Evolutionary conservation across 495 filamentous ascomycete species (phyloP).

Genomic region (Xylona heveae): DNA sequence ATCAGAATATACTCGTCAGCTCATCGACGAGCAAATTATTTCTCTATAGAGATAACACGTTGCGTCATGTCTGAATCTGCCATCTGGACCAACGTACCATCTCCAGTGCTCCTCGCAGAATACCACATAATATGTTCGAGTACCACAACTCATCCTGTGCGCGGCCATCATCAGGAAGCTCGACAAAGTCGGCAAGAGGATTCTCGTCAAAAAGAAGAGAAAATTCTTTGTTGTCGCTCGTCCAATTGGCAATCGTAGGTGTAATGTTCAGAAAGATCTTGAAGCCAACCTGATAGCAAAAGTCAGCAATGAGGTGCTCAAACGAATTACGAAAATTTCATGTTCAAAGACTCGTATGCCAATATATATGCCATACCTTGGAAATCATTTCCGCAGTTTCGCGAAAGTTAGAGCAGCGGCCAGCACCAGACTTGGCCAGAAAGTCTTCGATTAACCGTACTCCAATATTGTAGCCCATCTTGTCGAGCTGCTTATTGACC

Average conservation of each 20-base stretch:
- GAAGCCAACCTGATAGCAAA: slow-evolving; percentile 63
- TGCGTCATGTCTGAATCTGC: not conserved
- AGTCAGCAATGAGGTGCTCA: too few species aligned
- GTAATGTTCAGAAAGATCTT: slow-evolving; percentile 98
- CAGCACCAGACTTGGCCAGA: slow-evolving; percentile 77
- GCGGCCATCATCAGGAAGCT: slow-evolving; percentile 85
- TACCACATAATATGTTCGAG: slow-evolving; percentile 88
- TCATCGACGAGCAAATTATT: not conserved
- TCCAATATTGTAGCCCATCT: slow-evolving; percentile 98
- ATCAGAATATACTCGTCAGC: slow-evolving; percentile 4
- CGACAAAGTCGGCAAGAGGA: slow-evolving; percentile 89
- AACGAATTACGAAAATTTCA: too few species aligned
- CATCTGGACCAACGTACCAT: slow-evolving; percentile 39
- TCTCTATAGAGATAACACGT: not conserved
- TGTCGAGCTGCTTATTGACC: slow-evolving; percentile 91
- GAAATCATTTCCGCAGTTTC: slow-evolving; percentile 95
- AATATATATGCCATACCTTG: slow-evolving; percentile 41
- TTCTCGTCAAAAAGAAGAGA: slow-evolving; percentile 94
- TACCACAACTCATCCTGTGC: slow-evolving; percentile 97
- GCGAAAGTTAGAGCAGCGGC: slow-evolving; percentile 75
- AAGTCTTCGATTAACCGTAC: slow-evolving; percentile 94
- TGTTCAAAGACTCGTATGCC: too few species aligned
- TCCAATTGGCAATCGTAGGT: slow-evolving; percentile 90
- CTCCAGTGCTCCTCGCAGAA: slow-evolving; percentile 75
- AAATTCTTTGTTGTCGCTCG: slow-evolving; percentile 87